Base-by-base conservation (phyloP, 805 yeast species). In the Starmerella potacharoeniae region DNA sequence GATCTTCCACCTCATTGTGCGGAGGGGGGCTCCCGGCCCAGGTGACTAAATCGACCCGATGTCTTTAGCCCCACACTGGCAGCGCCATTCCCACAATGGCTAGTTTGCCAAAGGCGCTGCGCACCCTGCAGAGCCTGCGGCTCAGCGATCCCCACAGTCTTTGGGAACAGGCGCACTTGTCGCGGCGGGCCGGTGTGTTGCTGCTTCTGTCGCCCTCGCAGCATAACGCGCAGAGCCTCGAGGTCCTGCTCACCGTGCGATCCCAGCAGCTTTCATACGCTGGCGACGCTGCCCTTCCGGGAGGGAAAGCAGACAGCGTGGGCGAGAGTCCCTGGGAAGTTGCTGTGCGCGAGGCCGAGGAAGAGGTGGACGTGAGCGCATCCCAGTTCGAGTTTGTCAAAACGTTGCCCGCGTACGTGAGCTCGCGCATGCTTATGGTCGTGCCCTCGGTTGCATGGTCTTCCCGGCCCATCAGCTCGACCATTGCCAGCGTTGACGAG, bases 231-330 rank as follows among this genome's bases (percentile, higher is more conserved):
- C 8, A 95, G 5, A 95, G 88, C 60, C 69, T 89, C 17, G 69
- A 91, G 45, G 95, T 87, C 35, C 73, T 90, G 4, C 69, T 90
- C 51, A 90, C 97, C 1, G 82, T 84, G 62, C 70, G 97, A 58
- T 81, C 95, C 3, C 74, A 84, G 49, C 73, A 76, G 39, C 73
- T 91, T 62, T 79, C 79, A 52, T 90, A 89, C 70, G 84, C 93
- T 0, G 96, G 97, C 5, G 96, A 90, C 67, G 85, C 86, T 6
- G 87, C 96, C 1, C 73, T 90, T 8, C 97, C 97, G 4, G 97
- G 97, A 2, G 97, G 97, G 8, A 86, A 84, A 65, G 89, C 95
- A 5, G 97, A 90, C 67, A 65, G 61, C 43, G 62, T 36, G 6
- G 80, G 76, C 0, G 72, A 77, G 17, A 88, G 87, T 62, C 86